Percentiles rank a stretch among this genome's conserved stretches.
Conservation (phyloP, 2,329 filamentous ascomycete genomes). For the Sphaerulina populicola region DNA sequence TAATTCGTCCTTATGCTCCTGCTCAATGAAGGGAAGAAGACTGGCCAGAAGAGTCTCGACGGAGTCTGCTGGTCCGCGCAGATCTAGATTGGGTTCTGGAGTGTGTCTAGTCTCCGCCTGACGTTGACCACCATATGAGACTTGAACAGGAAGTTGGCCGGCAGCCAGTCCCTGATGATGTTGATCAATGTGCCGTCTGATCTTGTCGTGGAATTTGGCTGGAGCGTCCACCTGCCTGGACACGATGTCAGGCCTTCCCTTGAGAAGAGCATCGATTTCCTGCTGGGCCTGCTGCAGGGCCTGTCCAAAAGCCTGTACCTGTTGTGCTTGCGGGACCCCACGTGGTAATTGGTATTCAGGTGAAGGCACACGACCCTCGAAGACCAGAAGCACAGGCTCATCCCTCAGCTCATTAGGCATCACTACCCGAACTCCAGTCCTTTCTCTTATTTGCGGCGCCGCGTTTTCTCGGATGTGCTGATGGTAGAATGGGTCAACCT, state of each 20-base stretch:
- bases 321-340: constrained; percentile 47
- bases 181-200: constrained; percentile 50
- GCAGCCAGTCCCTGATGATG: constrained; percentile 45
- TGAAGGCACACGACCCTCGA: constrained; percentile 54
- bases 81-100: constrained; percentile 48
- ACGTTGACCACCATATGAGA: constrained; percentile 42
- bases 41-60: constrained; percentile 66
- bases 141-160: constrained; percentile 50
- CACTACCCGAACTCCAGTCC: constrained; percentile 65
- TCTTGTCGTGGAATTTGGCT: constrained; percentile 56
- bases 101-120: constrained; percentile 40
- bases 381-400: constrained; percentile 61
- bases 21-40: constrained; percentile 69
- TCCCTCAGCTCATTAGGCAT: constrained; percentile 54
- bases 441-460: constrained; percentile 54
- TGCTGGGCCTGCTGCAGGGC: constrained; percentile 52
- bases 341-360: constrained; percentile 49
- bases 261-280: constrained; percentile 47
- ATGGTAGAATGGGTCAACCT: constrained; percentile 73
- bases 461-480: constrained; percentile 60
- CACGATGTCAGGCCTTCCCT: constrained; percentile 48
- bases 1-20: constrained; percentile 86
- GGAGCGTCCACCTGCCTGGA: constrained; percentile 48
- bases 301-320: constrained; percentile 50
- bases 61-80: constrained; percentile 66